Conservation (phyloP, 108 stramenopile genomes). For the Asterionellopsis glacialis region DNA sequence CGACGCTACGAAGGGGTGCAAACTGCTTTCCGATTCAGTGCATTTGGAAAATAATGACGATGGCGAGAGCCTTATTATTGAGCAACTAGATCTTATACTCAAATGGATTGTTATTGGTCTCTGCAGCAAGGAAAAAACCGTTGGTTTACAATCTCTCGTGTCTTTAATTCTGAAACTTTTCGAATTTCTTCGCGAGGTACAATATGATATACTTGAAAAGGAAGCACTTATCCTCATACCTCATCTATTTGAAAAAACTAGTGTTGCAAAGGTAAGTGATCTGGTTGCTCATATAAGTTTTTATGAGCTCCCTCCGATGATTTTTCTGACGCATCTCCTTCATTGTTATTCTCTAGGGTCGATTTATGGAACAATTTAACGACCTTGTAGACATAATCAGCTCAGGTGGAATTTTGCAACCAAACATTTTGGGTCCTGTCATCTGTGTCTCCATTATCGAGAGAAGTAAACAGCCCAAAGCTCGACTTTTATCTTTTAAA, state of each 20-base stretch:
- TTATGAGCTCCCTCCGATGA: neutral
- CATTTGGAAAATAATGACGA: slow-evolving; percentile 32
- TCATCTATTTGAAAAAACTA: slow-evolving; percentile 70
- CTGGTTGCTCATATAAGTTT: neutral
- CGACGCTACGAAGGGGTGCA: slow-evolving; percentile 60
- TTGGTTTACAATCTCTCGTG: slow-evolving; percentile 64
- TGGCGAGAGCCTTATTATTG: slow-evolving; percentile 30
- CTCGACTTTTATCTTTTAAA: slow-evolving; percentile 54
- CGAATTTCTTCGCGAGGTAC: slow-evolving; percentile 25
- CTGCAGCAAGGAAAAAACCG: slow-evolving; percentile 67
- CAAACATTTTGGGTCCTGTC: slow-evolving; percentile 52
- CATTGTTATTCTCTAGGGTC: slow-evolving; percentile 18
- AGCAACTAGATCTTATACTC: slow-evolving; percentile 68
- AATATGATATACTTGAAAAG: slow-evolving; percentile 51
- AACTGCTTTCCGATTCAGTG: slow-evolving; percentile 51
- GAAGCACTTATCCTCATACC: slow-evolving; percentile 67
- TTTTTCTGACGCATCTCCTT: slow-evolving; percentile 3
- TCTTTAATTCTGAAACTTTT: slow-evolving; percentile 32
- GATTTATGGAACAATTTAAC: slow-evolving; percentile 50
- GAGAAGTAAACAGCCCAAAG: slow-evolving; percentile 51
- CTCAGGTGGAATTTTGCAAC: slow-evolving; percentile 33
- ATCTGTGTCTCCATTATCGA: slow-evolving; percentile 72
- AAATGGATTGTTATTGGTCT: slow-evolving; percentile 71
- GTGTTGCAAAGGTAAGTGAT: slow-evolving; percentile 50
- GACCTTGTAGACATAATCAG: slow-evolving; percentile 42